Evolutionary conservation across 1,284 basidiomycete species (phyloP), one percentile per base, ranked within the genome.

Genomic region (Trichosporon inkin): DNA sequence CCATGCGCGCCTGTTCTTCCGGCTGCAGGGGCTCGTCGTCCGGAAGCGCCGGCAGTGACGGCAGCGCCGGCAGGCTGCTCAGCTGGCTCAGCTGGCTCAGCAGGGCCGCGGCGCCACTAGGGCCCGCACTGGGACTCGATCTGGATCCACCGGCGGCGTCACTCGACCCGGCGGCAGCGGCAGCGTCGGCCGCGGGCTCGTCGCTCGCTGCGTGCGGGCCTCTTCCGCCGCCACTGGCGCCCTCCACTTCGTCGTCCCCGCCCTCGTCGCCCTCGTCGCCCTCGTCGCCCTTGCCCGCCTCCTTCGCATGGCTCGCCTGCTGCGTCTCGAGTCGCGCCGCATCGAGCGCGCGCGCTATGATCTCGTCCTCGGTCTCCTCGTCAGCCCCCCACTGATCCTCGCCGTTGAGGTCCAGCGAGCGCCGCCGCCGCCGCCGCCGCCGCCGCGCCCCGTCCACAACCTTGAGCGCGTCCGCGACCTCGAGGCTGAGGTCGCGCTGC

Each of bases 301-400:
- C 10, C 44, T n/a, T 24, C 16, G 44, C n/a, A 13, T 49, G 24
- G 4, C 5, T 14, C 38, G 13, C 38, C 16, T 20, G 24, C 49
- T 24, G 13, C 36, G 53, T 22, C 44, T 69, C 68, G 13, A 71
- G 47, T 13, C 55, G 41, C 16, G 72, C 72, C 57, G 71, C 70
- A 10, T 58, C 71, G n/a, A 72, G 53, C 19, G 72, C 72, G 7
- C 65, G 57, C 49, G 55, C 61, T 3, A 74, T 20, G 51, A 74
- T 71, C 54, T 70, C 65, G 36, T 70, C 67, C 51, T 71, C 72
- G 6, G 65, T 68, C 57, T 71, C 70, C 52, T 53, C 56, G 28
- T 32, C 28, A 8, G 8, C 28, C 5, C 6, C 22, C 36, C 47
- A 20, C 44, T 3, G 32, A 8, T 32, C 28, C 28, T 32, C 28